Base-by-base conservation (phyloP, 73 alveolate species). In the Effrenium voratum region DNA sequence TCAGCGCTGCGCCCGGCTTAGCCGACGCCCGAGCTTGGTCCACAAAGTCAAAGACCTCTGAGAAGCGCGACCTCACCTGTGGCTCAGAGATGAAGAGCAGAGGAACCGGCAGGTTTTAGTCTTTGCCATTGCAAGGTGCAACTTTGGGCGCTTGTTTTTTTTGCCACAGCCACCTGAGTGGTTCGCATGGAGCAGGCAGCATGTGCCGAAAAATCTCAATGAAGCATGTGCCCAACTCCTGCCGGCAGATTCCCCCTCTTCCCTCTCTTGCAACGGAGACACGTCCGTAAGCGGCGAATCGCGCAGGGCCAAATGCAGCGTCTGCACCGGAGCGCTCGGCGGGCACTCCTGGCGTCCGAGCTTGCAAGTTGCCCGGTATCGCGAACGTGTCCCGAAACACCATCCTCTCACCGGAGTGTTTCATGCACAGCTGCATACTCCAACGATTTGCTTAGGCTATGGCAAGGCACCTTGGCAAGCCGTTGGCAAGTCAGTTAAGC, bases 201-300 rank as follows among this genome's bases (percentile, higher is more conserved):
- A 52, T 52, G 63, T 52, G 19, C 8, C 63, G 19, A 52, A 52
- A 19, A 19, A 52, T 52, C 63, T 52, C 19, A 19, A 8, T 12
- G 19, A 8, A 52, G 8, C 63, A 12, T 52, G 26, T 19, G 19
- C 8, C 63, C 63, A 8, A 12, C 8, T 52, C 19, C 63, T 19
- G 63, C 63, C 26, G 63, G 63, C 26, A 19, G 63, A 52, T 19
- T 8, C 19, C 63, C 19, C 63, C 19, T 12, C 63, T 52, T 8
- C 26, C 63, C 63, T 8, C 26, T 8, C 63, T 12, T 19, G 8
- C 19, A 19, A 19, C 63, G 26, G 63, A 8, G 26, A 0, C 46
- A 34, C 97, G 22, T 90, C 97, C 5, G 88, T 66, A 26, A 86
- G 97, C 12, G 97, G 97, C 43, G 97, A 90, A 43, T 90, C 97